Percentiles rank a stretch among this genome's conserved stretches.
Conservation (phyloP, 345 rosid genomes). For the Melaleuca quinquenervia region DNA sequence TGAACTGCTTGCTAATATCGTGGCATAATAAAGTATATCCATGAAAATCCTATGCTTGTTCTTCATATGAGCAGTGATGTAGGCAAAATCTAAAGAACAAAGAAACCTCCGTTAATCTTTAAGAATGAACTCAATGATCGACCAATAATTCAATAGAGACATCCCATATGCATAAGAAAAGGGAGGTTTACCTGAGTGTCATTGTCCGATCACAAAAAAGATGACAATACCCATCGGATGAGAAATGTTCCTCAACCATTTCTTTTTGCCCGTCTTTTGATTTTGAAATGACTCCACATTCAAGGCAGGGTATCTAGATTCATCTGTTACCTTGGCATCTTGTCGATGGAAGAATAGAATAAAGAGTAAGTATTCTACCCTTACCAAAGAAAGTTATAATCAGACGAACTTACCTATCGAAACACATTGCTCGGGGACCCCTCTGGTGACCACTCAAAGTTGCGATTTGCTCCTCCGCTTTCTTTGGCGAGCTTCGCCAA, state of each 20-base stretch:
- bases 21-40: too few species aligned
- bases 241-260: background rate
- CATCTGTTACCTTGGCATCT: background rate
- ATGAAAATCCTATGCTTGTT: too few species aligned
- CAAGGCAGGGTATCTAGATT: background rate
- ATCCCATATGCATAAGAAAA: too few species aligned
- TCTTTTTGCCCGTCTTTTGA: background rate
- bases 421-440: background rate
- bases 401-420: background rate
- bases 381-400: background rate
- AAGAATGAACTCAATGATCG: too few species aligned
- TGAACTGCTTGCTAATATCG: too few species aligned
- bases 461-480: constrained; percentile 6
- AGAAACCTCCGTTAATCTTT: too few species aligned
- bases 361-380: background rate
- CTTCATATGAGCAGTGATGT: too few species aligned
- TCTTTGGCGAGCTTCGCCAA: constrained; percentile 12
- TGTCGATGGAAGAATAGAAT: background rate
- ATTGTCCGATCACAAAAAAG: background rate
- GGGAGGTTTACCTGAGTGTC: too few species aligned
- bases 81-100: too few species aligned
- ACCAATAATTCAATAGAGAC: too few species aligned
- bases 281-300: background rate
- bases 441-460: constrained; percentile 36
- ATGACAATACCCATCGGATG: background rate